Evolutionary conservation across 164 flowering plant genomes (phyloP), one percentile per base, ranked within the genome.

Genomic region (Nymphaea thermarum): DNA sequence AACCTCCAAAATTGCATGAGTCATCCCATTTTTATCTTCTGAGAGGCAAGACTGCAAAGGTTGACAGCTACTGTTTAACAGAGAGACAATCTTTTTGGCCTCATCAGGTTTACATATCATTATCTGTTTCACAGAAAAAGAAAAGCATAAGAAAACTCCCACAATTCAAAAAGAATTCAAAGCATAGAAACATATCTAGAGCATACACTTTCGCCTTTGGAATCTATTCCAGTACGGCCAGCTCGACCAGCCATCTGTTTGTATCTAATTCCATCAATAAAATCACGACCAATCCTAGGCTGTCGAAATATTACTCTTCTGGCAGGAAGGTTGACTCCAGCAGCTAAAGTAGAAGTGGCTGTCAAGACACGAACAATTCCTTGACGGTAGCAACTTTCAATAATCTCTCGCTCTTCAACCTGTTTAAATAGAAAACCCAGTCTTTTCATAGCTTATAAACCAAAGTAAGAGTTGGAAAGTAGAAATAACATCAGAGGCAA

Each of bases 161-260:
- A 45, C 10, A 5, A 2, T 45, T 45, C 10, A 0, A 45, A 45
- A 45, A 45, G 53, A 10, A 68, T 25, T 25, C 36, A 62, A 68
- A 55, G 25, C 61, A 53, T 41, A 65, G 64, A 15, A 70, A 57
- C 42, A 44, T 65, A 67, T 16, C 55, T 59, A 36, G 15, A 64
- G 74, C 97, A 67, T 88, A 94, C 99, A 84, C 99, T 94, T 87
- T 94, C 98, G 63, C 99, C 98, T 79, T 84, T 86, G 6, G 98
- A 84, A 81, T 94, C 99, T 70, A 94, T 94, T 73, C 99, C 99
- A 76, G 98, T 94, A 60, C 98, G 90, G 66, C 99, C 99, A 71
- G 98, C 99, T 67, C 99, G 88, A 74, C 98, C 99, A 77, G 99
- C 83, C 98, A 94, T 94, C 79, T 91, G 99, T 70, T 67, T 82